Base-by-base conservation (phyloP, 345 rosid species). In the Conringia planisiliqua region DNA sequence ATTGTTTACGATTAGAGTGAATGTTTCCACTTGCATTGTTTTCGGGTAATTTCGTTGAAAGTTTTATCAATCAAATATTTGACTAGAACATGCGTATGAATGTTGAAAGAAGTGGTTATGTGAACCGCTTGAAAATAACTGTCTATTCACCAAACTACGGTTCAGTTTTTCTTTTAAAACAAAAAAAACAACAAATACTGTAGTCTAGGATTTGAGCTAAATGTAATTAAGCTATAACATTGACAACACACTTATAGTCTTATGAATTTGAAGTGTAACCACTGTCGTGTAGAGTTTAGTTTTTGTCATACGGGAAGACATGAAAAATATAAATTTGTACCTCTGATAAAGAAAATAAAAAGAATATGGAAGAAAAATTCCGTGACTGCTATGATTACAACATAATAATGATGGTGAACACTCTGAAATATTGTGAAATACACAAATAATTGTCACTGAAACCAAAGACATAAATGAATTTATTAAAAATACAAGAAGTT, bases 321-420 rank as follows among this genome's bases (percentile, higher is more conserved):
- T 29, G 62, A 26, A n/a, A 18, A 43, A 22, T 54, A 56, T 11
- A 46, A 44, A 10, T 4, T 32, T 54, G 38, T 8, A 74, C 48
- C 14, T 64, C 27, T 54, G 24, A 17, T 39, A 64, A 66, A 44
- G 12, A 8, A 57, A 17, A 26, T 8, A 3, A 59, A 58, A 74
- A 22, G 5, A 74, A 66, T n/a, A n/a, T 26, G 26, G 51, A 58
- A 29, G 22, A 67, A 75, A 40, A 68, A 8, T 40, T 75, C 48
- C 22, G 70, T 68, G 79, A 68, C 40, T 43, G 24, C 5, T 60
- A 75, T 75, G 63, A 50, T 61, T 40, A 60, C 68, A 60, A 47
- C 43, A 36, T 58, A 36, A 75, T 61, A 75, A 68, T 75, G 56
- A 62, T 61, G 54, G 62, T 32, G 62, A 60, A 50, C 39, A 51